phyloP scores from a whole-genome alignment of 2,329 filamentous ascomycete genomes.

The Penicillium brasilianum region DNA sequence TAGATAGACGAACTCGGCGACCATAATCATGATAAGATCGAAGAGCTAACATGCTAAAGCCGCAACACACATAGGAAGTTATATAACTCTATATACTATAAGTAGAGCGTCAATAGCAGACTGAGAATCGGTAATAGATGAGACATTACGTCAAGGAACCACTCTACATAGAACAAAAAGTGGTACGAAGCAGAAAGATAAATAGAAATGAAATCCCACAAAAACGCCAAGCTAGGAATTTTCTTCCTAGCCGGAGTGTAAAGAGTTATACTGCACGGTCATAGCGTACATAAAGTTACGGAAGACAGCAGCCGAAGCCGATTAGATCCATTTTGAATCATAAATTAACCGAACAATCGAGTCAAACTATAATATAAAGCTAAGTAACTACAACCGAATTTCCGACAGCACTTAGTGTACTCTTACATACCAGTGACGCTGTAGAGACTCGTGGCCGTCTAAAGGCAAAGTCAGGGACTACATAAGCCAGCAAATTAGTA shows the following conservation, averaged over 20 bases:
- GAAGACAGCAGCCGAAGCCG: not conserved
- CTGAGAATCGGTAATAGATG: not conserved
- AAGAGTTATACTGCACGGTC: not conserved
- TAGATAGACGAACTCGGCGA: not conserved
- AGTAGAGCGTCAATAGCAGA: not conserved
- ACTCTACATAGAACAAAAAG: not conserved
- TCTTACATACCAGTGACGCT: not conserved
- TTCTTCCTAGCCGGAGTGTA: not conserved
- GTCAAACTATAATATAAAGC: not conserved
- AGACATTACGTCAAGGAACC: not conserved
- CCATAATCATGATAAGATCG: not conserved
- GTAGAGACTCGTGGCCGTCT: not conserved
- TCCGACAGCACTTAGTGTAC: not conserved
- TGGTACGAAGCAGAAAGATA: not conserved
- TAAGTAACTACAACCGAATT: not conserved
- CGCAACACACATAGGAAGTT: not conserved
- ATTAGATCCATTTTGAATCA: not conserved
- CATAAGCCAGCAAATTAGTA: not conserved
- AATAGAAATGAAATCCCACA: not conserved
- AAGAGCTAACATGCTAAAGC: not conserved
- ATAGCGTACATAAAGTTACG: not conserved
- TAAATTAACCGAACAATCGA: not conserved
- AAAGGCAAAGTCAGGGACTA: not conserved
- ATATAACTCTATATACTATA: not conserved
- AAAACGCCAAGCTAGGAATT: not conserved